phyloP scores from a whole-genome alignment of 257 asterid species.

The Salvia splendens region DNA sequence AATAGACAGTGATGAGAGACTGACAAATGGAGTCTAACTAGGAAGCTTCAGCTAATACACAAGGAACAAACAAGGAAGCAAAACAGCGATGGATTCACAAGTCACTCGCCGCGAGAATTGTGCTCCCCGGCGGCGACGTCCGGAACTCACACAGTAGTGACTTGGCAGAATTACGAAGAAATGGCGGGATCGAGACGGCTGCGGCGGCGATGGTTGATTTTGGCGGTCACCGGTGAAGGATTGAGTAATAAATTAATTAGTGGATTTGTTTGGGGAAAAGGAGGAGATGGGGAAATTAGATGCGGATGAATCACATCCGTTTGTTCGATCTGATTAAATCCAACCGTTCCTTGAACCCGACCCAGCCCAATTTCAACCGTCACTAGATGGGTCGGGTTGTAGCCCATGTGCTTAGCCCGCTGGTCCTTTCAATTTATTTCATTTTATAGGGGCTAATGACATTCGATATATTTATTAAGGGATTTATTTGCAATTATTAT shows the following conservation, averaged over 20 bases:
- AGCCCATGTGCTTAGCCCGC: neutral
- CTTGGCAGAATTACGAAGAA: neutral
- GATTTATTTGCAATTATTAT: too few relatives aligned
- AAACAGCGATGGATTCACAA: slow-evolving; percentile 48
- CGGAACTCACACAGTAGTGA: slow-evolving; percentile 1
- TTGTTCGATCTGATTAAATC: too few relatives aligned
- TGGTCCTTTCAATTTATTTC: too few relatives aligned
- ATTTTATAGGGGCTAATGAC: too few relatives aligned
- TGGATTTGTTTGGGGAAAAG: neutral
- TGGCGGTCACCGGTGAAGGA: slow-evolving; percentile 23
- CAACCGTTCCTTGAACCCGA: too few relatives aligned
- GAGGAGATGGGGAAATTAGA: slow-evolving; percentile 19
- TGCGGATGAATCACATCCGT: slow-evolving; percentile 22
- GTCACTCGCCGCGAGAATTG: slow-evolving; percentile 50
- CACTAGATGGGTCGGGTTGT: neutral
- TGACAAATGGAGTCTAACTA: slow-evolving; percentile 51
- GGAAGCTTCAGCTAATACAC: slow-evolving; percentile 45
- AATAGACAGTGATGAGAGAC: slow-evolving; percentile 48
- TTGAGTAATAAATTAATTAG: slow-evolving; percentile 20
- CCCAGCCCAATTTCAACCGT: slow-evolving; percentile 20
- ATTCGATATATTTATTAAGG: too few relatives aligned
- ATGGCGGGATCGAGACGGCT: slow-evolving; percentile 22
- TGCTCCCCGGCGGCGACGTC: slow-evolving; percentile 50
- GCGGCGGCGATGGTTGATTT: slow-evolving; percentile 3
- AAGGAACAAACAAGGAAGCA: slow-evolving; percentile 46